Evolutionary conservation across 352 stramenopile genomes (phyloP).

Genomic region (Pythium grandisporangium): DNA sequence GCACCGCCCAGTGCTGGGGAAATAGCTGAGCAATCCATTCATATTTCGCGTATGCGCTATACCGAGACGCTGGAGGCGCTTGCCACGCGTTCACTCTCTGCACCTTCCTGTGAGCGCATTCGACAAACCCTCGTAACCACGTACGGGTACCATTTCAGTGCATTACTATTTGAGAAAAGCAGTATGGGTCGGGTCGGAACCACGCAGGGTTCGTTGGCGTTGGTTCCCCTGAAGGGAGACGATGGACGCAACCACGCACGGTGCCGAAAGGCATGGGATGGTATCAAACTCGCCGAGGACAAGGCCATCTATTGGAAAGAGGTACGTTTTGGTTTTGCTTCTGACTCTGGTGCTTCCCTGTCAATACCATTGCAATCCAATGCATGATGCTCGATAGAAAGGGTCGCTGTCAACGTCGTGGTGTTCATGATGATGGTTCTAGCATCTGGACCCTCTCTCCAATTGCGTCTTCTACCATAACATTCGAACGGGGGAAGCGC

Average conservation of each 20-base stretch:
- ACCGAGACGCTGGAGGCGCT: too few species aligned
- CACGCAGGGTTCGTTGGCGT: too few species aligned
- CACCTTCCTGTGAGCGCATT: background rate
- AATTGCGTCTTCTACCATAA: conserved; percentile 62
- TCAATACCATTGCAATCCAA: too few species aligned
- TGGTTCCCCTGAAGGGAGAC: conserved; percentile 9
- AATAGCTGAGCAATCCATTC: too few species aligned
- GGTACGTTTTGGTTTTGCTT: conserved; percentile 12
- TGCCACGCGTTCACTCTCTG: background rate
- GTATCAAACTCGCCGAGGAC: conserved; percentile 24
- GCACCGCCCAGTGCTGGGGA: too few species aligned
- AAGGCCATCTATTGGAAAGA: conserved; percentile 60
- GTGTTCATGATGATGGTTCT: too few species aligned
- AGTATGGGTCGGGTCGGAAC: conserved; percentile 11
- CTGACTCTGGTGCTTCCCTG: too few species aligned
- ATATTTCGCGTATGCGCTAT: conserved; percentile 3
- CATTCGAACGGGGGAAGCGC: conserved; percentile 51
- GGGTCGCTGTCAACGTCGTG: too few species aligned
- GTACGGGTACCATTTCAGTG: conserved; percentile 44
- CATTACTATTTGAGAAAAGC: conserved; percentile 36
- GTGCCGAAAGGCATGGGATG: conserved; percentile 24
- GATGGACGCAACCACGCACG: conserved; percentile 24
- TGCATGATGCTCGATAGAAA: too few species aligned
- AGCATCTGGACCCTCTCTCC: conserved; percentile 34
- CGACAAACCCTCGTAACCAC: conserved; percentile 22